These are phyloP conservation scores for Stachybotrys chlorohalonatus DNA, from an alignment of 2,329 filamentous ascomycete genomes.

Conservation along the genomic window DNA sequence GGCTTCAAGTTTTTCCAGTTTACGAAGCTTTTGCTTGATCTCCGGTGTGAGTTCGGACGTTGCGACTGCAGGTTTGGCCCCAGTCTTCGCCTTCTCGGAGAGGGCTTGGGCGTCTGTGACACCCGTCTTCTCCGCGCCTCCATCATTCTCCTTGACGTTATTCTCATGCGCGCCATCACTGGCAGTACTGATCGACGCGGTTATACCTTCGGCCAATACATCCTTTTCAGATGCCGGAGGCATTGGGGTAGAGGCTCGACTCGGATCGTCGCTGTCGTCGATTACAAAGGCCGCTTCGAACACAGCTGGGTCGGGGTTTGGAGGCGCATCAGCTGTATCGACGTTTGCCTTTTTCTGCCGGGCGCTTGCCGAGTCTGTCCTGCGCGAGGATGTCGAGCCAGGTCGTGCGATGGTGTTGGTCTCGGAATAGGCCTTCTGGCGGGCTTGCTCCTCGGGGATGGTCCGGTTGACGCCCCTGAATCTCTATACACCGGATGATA, in stretches of 20 bases:
- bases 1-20: constrained; percentile 81
- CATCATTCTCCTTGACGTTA: constrained; percentile 2
- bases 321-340: constrained; percentile 27
- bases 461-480: constrained; percentile 75
- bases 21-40: constrained; percentile 65
- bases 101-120: constrained; percentile 1
- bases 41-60: constrained; percentile 60
- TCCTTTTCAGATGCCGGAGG: constrained; percentile 28
- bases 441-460: constrained; percentile 86
- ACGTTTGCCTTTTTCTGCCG: constrained; percentile 30
- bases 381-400: constrained; percentile 27
- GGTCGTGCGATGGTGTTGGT: constrained; percentile 32
- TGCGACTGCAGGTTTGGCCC: constrained; percentile 4
- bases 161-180: constrained; percentile 3
- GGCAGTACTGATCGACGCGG: constrained; percentile 7
- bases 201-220: constrained; percentile 8
- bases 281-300: constrained; percentile 83
- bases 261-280: constrained; percentile 68
- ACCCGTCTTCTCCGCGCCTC: constrained; percentile 6
- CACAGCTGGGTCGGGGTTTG: constrained; percentile 71
- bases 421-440: constrained; percentile 49
- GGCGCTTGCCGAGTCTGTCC: constrained; percentile 23
- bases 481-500: constrained; percentile 42
- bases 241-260: constrained; percentile 50
- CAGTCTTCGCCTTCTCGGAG: not conserved